Base-by-base conservation (phyloP, 306 rosid species). In the Begonia peltatifolia region DNA sequence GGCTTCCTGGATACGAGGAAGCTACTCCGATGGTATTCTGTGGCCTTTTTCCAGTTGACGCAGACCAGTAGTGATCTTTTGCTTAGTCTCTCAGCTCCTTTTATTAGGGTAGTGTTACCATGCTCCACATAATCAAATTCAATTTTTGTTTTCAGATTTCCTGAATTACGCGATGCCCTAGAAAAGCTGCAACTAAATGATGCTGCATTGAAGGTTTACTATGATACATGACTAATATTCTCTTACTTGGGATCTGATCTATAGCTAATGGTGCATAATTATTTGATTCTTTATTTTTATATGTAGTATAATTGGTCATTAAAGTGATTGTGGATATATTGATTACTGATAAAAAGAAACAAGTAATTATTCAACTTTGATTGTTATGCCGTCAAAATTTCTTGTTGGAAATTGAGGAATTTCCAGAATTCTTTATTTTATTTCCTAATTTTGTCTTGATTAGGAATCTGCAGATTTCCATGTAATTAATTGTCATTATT, bases 121-220 rank as follows among this genome's bases (percentile, higher is more conserved):
- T 30, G 6, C 38, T 30, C 38, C 38, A 30, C 38, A 30, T 16
- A 36, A 50, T 3, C 54, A 16, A 30, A 12, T 64, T 42, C 56
- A 10, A 42, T 60, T 16, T 41, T 36, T 30, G 59, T 54, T 47
- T 59, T 66, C 79, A 85, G 95, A 68, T 89, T 85, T 58, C 79
- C 97, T 22, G 97, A 84, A 14, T 67, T 89, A 62, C 93, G 97
- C 50, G 97, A 85, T 76, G 95, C 95, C 38, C 94, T 89, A 35
- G 95, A 89, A 80, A 89, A 89, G 70, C 84, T 89, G 64, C 97
- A 89, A 72, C 94, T 89, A 25, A 89, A 89, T 52, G 97, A 89
- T 78, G 95, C 95, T 63, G 95, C 97, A 43, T 66, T 85, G 64
- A 85, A 89, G 95, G 95, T 85, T 61, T 17, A 62, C 36, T 35